Base-by-base conservation (phyloP, 2,329 filamentous ascomycete genomes). In the Paraphaeosphaeria minitans region DNA sequence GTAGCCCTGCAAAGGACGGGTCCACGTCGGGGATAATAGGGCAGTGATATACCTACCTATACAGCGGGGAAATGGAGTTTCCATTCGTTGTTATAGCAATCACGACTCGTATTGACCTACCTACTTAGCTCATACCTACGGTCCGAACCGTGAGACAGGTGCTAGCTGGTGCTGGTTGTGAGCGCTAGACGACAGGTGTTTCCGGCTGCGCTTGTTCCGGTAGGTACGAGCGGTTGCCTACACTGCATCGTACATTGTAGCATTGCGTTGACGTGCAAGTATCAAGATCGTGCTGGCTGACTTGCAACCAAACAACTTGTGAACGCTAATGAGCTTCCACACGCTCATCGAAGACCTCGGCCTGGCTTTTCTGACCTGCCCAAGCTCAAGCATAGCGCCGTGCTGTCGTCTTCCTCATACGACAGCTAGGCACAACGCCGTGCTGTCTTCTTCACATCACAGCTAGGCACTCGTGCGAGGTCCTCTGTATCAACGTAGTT, bases 141-240 rank as follows among this genome's bases (percentile, higher is more conserved):
- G 41, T 53, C 51, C 51, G 51, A 46, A 53, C 51, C 51, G 51
- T 24, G 39, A 29, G 41, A 13, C n/a, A 35, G 12, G 41, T 45
- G 41, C 13, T 53, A 53, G 24, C 29, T 22, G 14, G 21, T 19
- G 21, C 24, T 48, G 16, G n/a, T 16, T 29, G 16, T n/a, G 27
- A 48, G 46, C 29, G 46, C 46, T 48, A 48, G 24, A 27, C 46
- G 19, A 14, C 46, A 31, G 47, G 7, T 31, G 21, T 24, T 24
- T 35, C 29, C 47, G 21, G 21, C 16, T 14, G 14, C 31, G 33
- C 13, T 39, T 21, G 31, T 24, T 39, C 27, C 19, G 27, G 29
- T 37, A 37, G n/a, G 24, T 14, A n/a, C 13, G 13, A 9, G 14
- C 16, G 7, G 21, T n/a, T 16, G 19, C 16, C 27, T 9, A 19